Evolutionary conservation across 1,139 yeast species (phyloP), one percentile per base, ranked within the genome.

Genomic region (Arxiozyma heterogenica): DNA sequence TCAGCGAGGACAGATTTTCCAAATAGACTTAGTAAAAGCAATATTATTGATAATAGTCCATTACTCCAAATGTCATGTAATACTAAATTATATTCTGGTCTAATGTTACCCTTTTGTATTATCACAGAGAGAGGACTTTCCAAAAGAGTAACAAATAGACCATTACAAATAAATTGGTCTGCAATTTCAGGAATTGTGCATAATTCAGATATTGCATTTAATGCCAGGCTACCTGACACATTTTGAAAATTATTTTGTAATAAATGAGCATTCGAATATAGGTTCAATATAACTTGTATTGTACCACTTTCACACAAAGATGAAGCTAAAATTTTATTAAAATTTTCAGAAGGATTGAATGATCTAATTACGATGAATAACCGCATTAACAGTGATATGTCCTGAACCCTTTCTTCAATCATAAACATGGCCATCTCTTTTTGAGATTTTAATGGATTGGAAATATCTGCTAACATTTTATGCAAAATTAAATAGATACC

Each of bases 41-140:
- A 70, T 27, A 85, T 73, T 9, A 88, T 78, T 0, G 95, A 85
- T 47, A 91, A 73, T 22, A 91, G 73, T 0, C 96, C 96, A 64
- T 85, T 83, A 15, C 83, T 79, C 97, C 97, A 91, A 23, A 87
- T 74, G 53, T 80, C 76, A 66, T 89, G 93, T 58, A 86, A 72
- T 56, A 79, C 77, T 1, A 86, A 78, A 9, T 75, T 68, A 0
- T 67, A 58, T 21, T 78, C 75, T 1, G 86, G 77, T 25, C 75
- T 75, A 4, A 87, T 69, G 2, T 79, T 78, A 1, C 95, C 95
- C 8, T 76, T 75, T 64, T 84, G 88, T 44, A 91, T 80, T 1
- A 77, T 75, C 41, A 75, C 71, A 0, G 95, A 85, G 1, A 88
- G 75, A 5, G 90, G 84, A 55, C 94, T 83, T 61, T 89, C 95